Evolutionary conservation across 1,284 basidiomycete species (phyloP).

Genomic region (Peniophora sp.): DNA sequence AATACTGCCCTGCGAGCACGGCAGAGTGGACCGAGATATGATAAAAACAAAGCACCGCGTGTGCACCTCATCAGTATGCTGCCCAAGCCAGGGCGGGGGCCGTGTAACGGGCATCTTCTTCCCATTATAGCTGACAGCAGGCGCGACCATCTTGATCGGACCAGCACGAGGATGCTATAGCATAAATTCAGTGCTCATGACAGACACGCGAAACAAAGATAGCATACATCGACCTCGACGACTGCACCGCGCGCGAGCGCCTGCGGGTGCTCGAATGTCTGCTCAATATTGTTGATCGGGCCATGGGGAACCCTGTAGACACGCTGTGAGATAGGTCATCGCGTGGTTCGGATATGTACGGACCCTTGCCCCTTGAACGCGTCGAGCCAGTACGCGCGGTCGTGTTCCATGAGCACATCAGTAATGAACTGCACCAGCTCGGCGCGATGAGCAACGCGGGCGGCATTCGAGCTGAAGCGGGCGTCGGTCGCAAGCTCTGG

Average conservation of each 20-base stretch:
- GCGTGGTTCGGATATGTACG: conserved; percentile 13
- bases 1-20: too few relatives aligned
- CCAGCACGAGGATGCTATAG: conserved; percentile 42
- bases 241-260: conserved; percentile 57
- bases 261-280: conserved; percentile 92
- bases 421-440: conserved; percentile 71
- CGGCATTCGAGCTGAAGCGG: conserved; percentile 66
- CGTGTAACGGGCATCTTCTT: conserved; percentile 66
- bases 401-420: conserved; percentile 45
- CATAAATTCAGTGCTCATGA: background rate
- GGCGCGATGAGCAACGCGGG: conserved; percentile 71
- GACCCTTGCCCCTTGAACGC: conserved; percentile 72
- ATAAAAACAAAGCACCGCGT: too few relatives aligned
- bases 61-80: conserved; percentile 73
- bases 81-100: conserved; percentile 78
- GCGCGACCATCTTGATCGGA: conserved; percentile 78
- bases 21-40: too few relatives aligned
- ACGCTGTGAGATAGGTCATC: too few relatives aligned
- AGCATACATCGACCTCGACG: conserved; percentile 50
- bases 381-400: conserved; percentile 67
- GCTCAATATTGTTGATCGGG: conserved; percentile 86
- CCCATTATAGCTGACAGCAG: conserved; percentile 85
- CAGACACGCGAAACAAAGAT: conserved; percentile 9
- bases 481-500: conserved; percentile 51
- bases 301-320: conserved; percentile 71